Evolutionary conservation across 208 protist genomes (phyloP).

Genomic region (Leishmania gerbilli): DNA sequence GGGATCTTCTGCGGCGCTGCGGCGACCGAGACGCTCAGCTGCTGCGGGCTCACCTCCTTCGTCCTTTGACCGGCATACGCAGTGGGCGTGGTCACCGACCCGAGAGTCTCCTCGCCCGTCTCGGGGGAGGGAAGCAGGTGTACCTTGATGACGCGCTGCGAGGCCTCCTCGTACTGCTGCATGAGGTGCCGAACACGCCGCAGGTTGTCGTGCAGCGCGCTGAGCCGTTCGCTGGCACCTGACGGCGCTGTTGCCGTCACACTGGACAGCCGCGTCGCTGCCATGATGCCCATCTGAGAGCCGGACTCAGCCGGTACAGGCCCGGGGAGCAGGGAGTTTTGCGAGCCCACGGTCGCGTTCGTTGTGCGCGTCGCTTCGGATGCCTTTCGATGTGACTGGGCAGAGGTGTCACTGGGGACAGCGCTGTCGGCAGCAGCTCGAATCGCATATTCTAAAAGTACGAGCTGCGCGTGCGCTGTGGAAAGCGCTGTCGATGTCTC

Average conservation of each 20-base stretch:
- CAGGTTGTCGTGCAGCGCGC: constrained; percentile 23
- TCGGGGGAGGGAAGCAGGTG: constrained; percentile 12
- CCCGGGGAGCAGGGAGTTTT: background rate
- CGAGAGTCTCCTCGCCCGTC: constrained; percentile 6
- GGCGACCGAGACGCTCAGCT: background rate
- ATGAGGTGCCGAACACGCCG: constrained; percentile 29
- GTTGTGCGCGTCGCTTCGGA: background rate
- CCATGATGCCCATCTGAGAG: background rate
- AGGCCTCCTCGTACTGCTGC: constrained; percentile 36
- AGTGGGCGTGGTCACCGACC: background rate
- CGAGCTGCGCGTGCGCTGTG: constrained; percentile 27
- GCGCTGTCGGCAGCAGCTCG: constrained; percentile 7
- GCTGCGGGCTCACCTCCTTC: background rate
- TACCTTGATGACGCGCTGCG: constrained; percentile 29
- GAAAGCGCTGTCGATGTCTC: constrained; percentile 10
- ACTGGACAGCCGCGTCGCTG: background rate
- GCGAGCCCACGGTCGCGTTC: background rate
- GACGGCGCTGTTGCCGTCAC: constrained; percentile 4
- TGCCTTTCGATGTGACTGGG: background rate
- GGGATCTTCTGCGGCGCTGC: background rate
- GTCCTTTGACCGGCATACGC: background rate
- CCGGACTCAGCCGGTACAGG: background rate
- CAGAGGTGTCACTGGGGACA: background rate
- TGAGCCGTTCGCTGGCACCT: constrained; percentile 16
- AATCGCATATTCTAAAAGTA: constrained; percentile 18